These are phyloP conservation scores for Paramecium octaurelia DNA, from an alignment of 73 alveolate genomes.

Conservation along the genomic window DNA sequence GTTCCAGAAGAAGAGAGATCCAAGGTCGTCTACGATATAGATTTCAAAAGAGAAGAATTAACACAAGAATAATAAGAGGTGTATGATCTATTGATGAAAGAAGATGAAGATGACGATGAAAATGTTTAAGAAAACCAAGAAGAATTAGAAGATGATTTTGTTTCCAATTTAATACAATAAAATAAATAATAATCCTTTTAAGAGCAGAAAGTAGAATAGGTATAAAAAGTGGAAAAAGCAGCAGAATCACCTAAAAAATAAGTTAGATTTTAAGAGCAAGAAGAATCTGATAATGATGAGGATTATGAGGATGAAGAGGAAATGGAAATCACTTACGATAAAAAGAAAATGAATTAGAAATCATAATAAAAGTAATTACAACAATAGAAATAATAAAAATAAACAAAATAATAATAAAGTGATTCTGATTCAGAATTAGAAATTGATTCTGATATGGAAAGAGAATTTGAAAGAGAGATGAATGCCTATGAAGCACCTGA, in stretches of 20 bases:
- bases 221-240: neutral
- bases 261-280: neutral
- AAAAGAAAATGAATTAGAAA: neutral
- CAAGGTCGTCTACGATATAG: neutral
- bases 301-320: constrained; percentile 25
- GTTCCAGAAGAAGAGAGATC: neutral
- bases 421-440: neutral
- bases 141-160: neutral
- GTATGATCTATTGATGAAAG: neutral
- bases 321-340: neutral
- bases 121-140: neutral
- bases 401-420: neutral
- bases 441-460: constrained; percentile 1
- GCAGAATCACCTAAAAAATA: neutral
- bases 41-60: neutral
- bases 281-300: neutral
- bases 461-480: constrained; percentile 15
- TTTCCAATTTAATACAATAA: neutral
- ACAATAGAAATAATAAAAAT: neutral
- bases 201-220: neutral
- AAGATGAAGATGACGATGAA: neutral
- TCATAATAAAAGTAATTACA: neutral
- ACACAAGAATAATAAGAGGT: neutral
- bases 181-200: neutral
- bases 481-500: neutral